Evolutionary conservation across 2,329 filamentous ascomycete species (phyloP), one percentile per base, ranked within the genome.

Genomic region (Raffaelea arxii): DNA sequence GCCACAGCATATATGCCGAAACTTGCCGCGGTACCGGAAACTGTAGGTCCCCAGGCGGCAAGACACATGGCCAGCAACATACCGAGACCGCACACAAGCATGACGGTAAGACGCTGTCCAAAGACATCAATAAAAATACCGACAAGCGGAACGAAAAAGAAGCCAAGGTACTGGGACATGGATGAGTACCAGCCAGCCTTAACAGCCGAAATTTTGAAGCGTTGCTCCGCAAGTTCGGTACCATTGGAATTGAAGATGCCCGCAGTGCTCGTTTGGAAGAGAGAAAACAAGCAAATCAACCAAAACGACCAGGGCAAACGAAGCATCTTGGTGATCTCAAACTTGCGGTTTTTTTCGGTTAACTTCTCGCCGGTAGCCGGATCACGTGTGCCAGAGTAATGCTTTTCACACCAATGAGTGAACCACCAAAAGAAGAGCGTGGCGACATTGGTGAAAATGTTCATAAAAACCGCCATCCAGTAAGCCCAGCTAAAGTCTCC

Each of bases 381-480:
- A 45, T 82, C 78, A 1, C 61, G 57, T 2, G 66, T 67, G 3
- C 68, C 68, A 1, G 59, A 54, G 44, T 71, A 81, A 22, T 64
- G 65, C 22, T 64, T 68, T 16, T 23, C 18, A 24, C 46, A 70
- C 58, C 70, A 73, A 10, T 65, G 64, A 0, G 69, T 77, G 55
- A 81, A 80, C 53, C 69, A 67, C 19, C n/a, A 49, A 57, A 80
- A 81, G 10, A 65, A 59, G 0, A 68, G 44, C 0, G 76, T 79
- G 1, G 69, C 66, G 0, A 70, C 55, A 46, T 82, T 81, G 9
- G 77, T 80, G 51, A 82, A 81, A 3, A 82, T 48, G 48, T 81
- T 80, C 73, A 81, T 80, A 53, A 78, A 75, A 0, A 82, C 76
- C 0, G 72, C 68, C 10, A 71, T 71, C 78, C 78, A 81, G 54